These are phyloP conservation scores for Wickerhamomyces sydowiorum DNA, from an alignment of 805 yeast genomes.

Conservation along the genomic window DNA sequence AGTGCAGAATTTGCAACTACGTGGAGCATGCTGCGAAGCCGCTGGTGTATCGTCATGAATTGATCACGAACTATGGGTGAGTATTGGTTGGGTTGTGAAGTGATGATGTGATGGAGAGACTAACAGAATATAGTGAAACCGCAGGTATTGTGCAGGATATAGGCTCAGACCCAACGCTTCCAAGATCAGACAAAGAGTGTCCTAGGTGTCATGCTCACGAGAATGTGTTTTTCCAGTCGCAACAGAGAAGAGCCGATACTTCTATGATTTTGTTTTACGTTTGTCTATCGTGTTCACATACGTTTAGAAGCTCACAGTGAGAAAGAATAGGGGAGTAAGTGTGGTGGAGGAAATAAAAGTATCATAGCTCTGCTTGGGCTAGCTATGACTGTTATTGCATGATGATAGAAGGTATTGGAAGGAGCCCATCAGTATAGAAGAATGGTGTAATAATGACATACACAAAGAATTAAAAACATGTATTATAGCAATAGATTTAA, in stretches of 20 bases:
- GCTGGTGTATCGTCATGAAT: slow-evolving; percentile 86
- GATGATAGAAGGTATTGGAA: too few relatives aligned
- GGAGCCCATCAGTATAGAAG: too few relatives aligned
- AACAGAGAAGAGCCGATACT: slow-evolving; percentile 91
- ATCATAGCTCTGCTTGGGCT: too few relatives aligned
- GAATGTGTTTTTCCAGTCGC: slow-evolving; percentile 95
- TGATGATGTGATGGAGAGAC: neutral
- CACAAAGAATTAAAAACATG: too few relatives aligned
- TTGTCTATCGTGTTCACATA: slow-evolving; percentile 80
- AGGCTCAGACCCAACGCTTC: slow-evolving; percentile 96
- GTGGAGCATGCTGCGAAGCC: slow-evolving; percentile 88
- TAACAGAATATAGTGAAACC: slow-evolving; percentile 46
- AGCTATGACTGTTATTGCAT: too few relatives aligned
- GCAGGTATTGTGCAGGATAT: slow-evolving; percentile 97
- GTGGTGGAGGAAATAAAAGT: neutral
- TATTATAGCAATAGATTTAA: too few relatives aligned
- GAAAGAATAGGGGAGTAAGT: neutral
- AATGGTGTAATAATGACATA: too few relatives aligned
- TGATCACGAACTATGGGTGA: slow-evolving; percentile 76
- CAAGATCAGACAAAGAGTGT: slow-evolving; percentile 90
- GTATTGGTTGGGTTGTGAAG: slow-evolving; percentile 2
- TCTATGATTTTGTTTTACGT: slow-evolving; percentile 93
- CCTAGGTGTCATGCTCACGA: slow-evolving; percentile 84
- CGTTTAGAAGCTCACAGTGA: slow-evolving; percentile 36
- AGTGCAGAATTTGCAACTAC: slow-evolving; percentile 92